A percentile compares a stretch with the other conserved stretches of the same genome.
Conservation (phyloP, 2,329 filamentous ascomycete genomes). For the Metarhizium brunneum region DNA sequence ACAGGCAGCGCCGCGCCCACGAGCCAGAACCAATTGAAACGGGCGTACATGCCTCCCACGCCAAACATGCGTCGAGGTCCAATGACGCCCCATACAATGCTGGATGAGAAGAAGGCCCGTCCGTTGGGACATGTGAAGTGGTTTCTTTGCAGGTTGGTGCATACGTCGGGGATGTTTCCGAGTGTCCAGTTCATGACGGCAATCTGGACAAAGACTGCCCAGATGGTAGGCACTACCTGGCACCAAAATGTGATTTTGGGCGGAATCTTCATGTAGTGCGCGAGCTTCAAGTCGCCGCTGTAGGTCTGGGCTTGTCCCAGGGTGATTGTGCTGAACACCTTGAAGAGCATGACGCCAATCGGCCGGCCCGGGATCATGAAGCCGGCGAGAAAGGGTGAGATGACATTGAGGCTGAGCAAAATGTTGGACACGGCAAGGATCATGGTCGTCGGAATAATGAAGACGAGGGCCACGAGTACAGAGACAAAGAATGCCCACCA, state of each 20-base stretch:
- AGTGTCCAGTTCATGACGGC: too few relatives aligned
- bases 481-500: too few relatives aligned
- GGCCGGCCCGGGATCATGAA: too few relatives aligned
- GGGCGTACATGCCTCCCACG: too few relatives aligned
- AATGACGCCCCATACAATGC: constrained; percentile 48
- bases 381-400: too few relatives aligned
- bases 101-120: constrained; percentile 37
- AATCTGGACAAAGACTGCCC: too few relatives aligned
- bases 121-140: too few relatives aligned
- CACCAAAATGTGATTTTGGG: constrained; percentile 24
- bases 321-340: constrained; percentile 15
- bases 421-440: constrained; percentile 27
- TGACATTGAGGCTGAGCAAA: constrained; percentile 11
- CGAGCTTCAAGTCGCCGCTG: constrained; percentile 38
- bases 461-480: too few relatives aligned
- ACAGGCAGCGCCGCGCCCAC: constrained; percentile 37
- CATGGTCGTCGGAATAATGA: constrained; percentile 7
- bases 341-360: constrained; percentile 14
- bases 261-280: constrained; percentile 40
- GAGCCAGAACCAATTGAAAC: too few relatives aligned
- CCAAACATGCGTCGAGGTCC: constrained; percentile 18
- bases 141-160: too few relatives aligned
- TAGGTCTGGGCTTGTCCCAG: constrained; percentile 35
- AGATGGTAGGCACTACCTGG: constrained; percentile 23
- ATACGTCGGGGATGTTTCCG: too few relatives aligned